Conservation (phyloP, 192 early-diverging fungal species). For the Coemansia sp. region DNA sequence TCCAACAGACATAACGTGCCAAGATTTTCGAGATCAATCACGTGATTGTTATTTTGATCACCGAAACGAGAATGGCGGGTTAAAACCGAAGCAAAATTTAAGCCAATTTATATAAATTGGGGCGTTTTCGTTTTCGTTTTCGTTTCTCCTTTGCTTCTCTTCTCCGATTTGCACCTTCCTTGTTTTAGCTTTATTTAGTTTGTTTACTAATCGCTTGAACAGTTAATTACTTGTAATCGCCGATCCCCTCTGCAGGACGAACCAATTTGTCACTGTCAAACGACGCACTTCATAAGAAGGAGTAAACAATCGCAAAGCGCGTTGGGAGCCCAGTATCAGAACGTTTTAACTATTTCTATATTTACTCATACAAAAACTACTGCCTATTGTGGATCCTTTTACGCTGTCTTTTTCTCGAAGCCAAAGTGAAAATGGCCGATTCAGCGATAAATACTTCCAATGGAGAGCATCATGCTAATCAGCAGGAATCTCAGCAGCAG, state of each 20-base stretch:
- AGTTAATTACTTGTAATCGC: background rate
- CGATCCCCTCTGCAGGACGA: background rate
- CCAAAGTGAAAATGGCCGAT: conserved; percentile 18
- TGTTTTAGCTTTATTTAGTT: background rate
- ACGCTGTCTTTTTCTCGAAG: background rate
- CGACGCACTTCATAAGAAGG: too few relatives aligned
- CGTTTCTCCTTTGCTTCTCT: background rate
- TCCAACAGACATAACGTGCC: too few relatives aligned
- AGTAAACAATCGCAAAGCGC: too few relatives aligned
- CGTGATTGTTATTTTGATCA: too few relatives aligned
- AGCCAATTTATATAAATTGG: too few relatives aligned
- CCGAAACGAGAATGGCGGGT: too few relatives aligned
- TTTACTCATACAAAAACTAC: background rate
- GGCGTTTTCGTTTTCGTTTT: background rate
- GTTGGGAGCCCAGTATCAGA: too few relatives aligned
- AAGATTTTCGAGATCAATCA: too few relatives aligned
- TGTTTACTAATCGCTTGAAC: too few relatives aligned
- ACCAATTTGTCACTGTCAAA: too few relatives aligned
- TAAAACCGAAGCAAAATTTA: too few relatives aligned
- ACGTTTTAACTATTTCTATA: background rate
- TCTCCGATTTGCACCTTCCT: background rate
- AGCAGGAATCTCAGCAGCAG: background rate
- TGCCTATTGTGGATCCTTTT: too few relatives aligned
- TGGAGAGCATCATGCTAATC: background rate
- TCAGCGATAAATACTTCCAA: conserved; percentile 6